These are phyloP conservation scores for Solanum tarapatanum DNA, from an alignment of 257 asterid genomes.

Conservation along the genomic window DNA sequence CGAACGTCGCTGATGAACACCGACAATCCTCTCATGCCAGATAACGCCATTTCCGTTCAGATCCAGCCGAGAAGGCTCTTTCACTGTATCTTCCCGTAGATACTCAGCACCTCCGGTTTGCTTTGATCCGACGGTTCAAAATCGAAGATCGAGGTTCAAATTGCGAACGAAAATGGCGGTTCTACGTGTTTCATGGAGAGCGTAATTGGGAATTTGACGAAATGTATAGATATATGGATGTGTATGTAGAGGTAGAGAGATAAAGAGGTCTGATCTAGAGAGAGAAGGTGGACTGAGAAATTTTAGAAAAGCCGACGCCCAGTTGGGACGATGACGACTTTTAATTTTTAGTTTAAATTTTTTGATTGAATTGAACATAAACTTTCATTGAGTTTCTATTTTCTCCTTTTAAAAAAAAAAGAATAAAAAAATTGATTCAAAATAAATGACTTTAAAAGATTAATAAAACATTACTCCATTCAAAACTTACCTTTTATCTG, in stretches of 20 bases:
- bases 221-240: not conserved
- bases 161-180: not conserved
- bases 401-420: not conserved
- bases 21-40: slow-evolving; percentile 98
- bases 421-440: no score
- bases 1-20: slow-evolving; percentile 95
- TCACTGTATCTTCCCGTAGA: not conserved
- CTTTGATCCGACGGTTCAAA: slow-evolving; percentile 44
- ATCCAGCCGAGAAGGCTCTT: slow-evolving; percentile 6
- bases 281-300: slow-evolving; percentile 36
- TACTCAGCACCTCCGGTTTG: not conserved
- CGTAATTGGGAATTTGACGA: not conserved
- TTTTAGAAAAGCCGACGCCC: slow-evolving; percentile 45
- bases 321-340: slow-evolving; percentile 49
- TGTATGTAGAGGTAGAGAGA: not conserved
- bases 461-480: not conserved
- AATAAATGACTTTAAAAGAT: not conserved
- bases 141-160: not conserved
- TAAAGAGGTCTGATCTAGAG: slow-evolving; percentile 45
- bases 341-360: not conserved
- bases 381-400: not conserved
- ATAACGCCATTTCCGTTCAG: slow-evolving; percentile 89
- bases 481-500: no score
- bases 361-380: not conserved
- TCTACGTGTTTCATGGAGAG: not conserved